phyloP scores from a whole-genome alignment of 2,329 filamentous ascomycete genomes.

The Arthroderma uncinatum region DNA sequence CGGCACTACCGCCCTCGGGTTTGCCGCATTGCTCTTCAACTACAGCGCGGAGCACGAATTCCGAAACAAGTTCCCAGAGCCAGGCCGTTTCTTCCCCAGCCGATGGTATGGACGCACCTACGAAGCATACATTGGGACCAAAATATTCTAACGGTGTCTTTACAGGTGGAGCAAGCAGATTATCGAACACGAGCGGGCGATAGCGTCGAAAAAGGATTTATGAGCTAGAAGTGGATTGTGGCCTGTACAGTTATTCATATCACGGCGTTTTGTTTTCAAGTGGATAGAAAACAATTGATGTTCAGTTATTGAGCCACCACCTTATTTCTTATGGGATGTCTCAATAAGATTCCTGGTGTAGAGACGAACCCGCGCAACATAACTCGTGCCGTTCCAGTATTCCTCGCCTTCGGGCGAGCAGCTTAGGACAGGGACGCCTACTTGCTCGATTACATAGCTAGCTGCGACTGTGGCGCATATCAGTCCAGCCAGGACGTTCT shows the following conservation, averaged over 20 bases:
- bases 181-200: conserved; percentile 51
- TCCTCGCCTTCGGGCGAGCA: conserved; percentile 25
- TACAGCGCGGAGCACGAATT: conserved; percentile 63
- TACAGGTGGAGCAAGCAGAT: conserved; percentile 61
- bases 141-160: conserved; percentile 14
- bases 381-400: conserved; percentile 37
- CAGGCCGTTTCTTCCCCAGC: conserved; percentile 69
- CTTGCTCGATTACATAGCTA: conserved; percentile 89
- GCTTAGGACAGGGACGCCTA: conserved; percentile 57
- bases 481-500: conserved; percentile 52
- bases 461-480: conserved; percentile 72
- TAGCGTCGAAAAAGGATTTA: conserved; percentile 24
- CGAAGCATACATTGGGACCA: conserved; percentile 18
- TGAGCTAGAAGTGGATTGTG: conserved; percentile 1
- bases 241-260: conserved; percentile 6
- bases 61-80: conserved; percentile 64
- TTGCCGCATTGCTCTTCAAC: conserved; percentile 58
- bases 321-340: conserved; percentile 14
- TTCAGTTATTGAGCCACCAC: conserved; percentile 5
- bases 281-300: conserved; percentile 9
- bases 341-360: conserved; percentile 34
- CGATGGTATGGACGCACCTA: conserved; percentile 52
- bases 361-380: conserved; percentile 35
- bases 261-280: background rate
- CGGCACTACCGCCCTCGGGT: conserved; percentile 54